Evolutionary conservation across 2,329 filamentous ascomycete species (phyloP), one percentile per base, ranked within the genome.

Genomic region (Blastomyces emzantsi): DNA sequence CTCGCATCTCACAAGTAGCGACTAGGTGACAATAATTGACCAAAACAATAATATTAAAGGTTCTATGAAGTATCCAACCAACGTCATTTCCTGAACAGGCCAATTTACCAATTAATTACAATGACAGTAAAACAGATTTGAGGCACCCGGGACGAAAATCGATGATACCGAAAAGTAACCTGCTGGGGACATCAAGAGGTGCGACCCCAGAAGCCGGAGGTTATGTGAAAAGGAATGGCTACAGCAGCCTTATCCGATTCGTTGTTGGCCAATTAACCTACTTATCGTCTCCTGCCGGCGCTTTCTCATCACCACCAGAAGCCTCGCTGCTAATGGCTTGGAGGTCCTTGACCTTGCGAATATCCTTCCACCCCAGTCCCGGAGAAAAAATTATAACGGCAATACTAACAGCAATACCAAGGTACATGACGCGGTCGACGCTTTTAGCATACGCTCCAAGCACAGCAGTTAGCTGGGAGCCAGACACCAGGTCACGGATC

Each of bases 311-410:
- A 6, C 22, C 49, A 22, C 68, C 67, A 49, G 68, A 64, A 64
- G 68, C 65, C 64, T 66, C 45, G n/a, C 47, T 54, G 4, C 62
- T 66, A 60, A 69, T 61, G 15, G 45, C 56, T 41, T 66, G 65
- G 36, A 69, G 67, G 11, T 69, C 63, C 64, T 71, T 69, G 51
- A 67, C 63, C 63, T 72, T 67, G 19, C 70, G 66, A 57, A 73
- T 68, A 43, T 73, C 70, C 64, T 68, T 72, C 65, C 69, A 73
- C 39, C 72, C 72, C 52, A 73, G 64, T 28, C 71, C 72, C 51
- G 65, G 68, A 39, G 67, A 58, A 61, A 72, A 68, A 3, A 69
- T 56, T 54, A 73, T 60, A 49, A 68, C 64, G n/a, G 52, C 62
- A 19, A 67, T 57, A 28, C 67, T 67, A 15, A 70, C 66, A 45